phyloP scores from a whole-genome alignment of 495 filamentous ascomycete genomes.

The Hypoxylon trugodes region DNA sequence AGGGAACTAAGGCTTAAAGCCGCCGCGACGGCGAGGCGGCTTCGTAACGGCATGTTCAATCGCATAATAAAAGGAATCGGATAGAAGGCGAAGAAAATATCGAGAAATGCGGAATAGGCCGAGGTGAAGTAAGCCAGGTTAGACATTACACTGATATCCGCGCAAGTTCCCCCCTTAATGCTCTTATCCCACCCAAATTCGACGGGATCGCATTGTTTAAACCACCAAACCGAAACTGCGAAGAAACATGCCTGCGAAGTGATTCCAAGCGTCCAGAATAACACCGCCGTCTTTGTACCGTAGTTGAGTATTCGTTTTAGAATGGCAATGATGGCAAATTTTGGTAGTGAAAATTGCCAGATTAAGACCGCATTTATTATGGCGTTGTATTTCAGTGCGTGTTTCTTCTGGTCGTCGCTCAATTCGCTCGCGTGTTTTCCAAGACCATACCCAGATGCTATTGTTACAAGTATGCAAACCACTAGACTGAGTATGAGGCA shows the following conservation, averaged over 20 bases:
- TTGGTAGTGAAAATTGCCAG: conserved; percentile 43
- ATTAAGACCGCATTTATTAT: conserved; percentile 40
- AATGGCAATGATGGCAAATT: conserved; percentile 44
- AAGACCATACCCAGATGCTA: conserved; percentile 33
- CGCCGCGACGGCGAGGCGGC: conserved; percentile 30
- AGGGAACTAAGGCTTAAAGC: conserved; percentile 39
- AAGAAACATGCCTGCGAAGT: conserved; percentile 39
- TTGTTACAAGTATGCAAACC: conserved; percentile 29
- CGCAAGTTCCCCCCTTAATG: conserved; percentile 36
- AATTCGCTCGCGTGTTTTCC: conserved; percentile 29
- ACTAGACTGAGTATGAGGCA: conserved; percentile 36
- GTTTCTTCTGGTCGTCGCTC: background rate
- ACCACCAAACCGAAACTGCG: conserved; percentile 41
- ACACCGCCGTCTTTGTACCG: conserved; percentile 28
- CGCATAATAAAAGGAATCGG: conserved; percentile 42
- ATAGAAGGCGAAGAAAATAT: conserved; percentile 44
- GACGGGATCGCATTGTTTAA: conserved; percentile 39
- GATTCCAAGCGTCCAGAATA: conserved; percentile 39
- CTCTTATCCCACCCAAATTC: conserved; percentile 38
- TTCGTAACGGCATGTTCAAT: conserved; percentile 40
- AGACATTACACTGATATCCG: conserved; percentile 21
- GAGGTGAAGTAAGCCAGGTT: conserved; percentile 38
- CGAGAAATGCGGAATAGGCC: conserved; percentile 43
- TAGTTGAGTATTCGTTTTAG: conserved; percentile 43
- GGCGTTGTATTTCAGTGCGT: conserved; percentile 39